phyloP scores from a whole-genome alignment of 2,329 filamentous ascomycete species.

The Trichoderma sp. region DNA sequence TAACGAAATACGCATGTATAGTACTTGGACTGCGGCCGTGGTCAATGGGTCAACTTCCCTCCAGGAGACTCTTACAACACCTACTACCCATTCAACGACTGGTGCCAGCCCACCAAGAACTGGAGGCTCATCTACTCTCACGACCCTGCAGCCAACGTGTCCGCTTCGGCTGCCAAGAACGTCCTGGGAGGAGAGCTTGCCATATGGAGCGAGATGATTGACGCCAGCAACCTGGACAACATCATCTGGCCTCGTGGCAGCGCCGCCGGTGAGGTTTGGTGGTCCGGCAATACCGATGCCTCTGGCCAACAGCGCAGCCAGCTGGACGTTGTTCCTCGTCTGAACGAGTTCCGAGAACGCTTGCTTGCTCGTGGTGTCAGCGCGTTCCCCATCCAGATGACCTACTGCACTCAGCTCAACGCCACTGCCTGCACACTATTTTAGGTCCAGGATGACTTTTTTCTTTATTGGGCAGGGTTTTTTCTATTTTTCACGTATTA shows the following conservation, averaged over 20 bases:
- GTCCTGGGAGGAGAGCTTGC: slow-evolving; percentile 80
- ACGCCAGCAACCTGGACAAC: slow-evolving; percentile 70
- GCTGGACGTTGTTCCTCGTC: slow-evolving; percentile 64
- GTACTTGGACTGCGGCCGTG: slow-evolving; percentile 82
- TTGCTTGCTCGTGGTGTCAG: slow-evolving; percentile 66
- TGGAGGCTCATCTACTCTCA: slow-evolving; percentile 81
- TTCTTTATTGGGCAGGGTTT: not conserved
- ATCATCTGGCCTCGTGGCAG: slow-evolving; percentile 76
- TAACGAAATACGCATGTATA: slow-evolving; percentile 36
- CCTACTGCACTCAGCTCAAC: slow-evolving; percentile 19
- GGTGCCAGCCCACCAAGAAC: slow-evolving; percentile 76
- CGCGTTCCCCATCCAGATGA: slow-evolving; percentile 53
- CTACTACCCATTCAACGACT: slow-evolving; percentile 72
- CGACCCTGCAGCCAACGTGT: slow-evolving; percentile 66
- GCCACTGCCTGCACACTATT: slow-evolving; percentile 11
- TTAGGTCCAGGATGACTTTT: not conserved
- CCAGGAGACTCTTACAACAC: slow-evolving; percentile 48
- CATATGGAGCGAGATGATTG: slow-evolving; percentile 78
- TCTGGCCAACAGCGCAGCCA: slow-evolving; percentile 68
- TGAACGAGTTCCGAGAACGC: slow-evolving; percentile 75
- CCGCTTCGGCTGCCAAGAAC: slow-evolving; percentile 58
- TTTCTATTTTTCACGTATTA: not conserved
- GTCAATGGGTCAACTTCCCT: slow-evolving; percentile 72
- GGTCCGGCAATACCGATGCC: slow-evolving; percentile 68
- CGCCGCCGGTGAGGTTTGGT: slow-evolving; percentile 75